Evolutionary conservation across 1,139 yeast genomes (phyloP).

Genomic region (Yamadazyma trypodendri): DNA sequence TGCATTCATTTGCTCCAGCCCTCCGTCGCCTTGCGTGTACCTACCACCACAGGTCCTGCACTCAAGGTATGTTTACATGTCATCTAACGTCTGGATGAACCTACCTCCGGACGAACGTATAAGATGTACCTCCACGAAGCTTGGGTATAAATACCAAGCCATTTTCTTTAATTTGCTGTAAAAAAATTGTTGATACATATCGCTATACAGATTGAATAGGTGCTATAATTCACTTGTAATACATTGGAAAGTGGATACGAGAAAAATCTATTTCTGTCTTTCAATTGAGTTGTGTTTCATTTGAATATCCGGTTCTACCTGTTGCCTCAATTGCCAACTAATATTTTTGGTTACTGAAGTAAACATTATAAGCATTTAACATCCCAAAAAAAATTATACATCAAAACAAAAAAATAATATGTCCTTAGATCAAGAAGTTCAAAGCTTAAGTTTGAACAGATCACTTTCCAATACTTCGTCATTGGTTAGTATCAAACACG

Average conservation of each 20-base stretch:
- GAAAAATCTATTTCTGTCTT: not conserved
- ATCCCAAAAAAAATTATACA: not conserved
- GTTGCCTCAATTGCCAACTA: not conserved
- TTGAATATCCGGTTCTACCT: too few species aligned
- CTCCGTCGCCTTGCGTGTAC: too few species aligned
- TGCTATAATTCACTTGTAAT: too few species aligned
- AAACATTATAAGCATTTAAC: not conserved
- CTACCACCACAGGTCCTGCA: not conserved
- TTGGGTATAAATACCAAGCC: too few species aligned
- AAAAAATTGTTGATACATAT: too few species aligned
- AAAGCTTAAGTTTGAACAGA: slow-evolving; percentile 24
- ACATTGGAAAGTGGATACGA: too few species aligned
- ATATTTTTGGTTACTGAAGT: slow-evolving; percentile 1
- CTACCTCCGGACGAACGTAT: not conserved
- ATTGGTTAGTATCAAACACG: slow-evolving; percentile 40
- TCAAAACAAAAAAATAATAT: slow-evolving; percentile 4
- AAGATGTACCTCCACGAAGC: not conserved
- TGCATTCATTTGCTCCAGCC: too few species aligned
- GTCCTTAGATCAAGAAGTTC: slow-evolving; percentile 23
- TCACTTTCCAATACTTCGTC: slow-evolving; percentile 34
- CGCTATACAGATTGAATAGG: too few species aligned
- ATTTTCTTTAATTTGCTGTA: too few species aligned
- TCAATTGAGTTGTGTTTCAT: not conserved
- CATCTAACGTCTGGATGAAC: too few species aligned
- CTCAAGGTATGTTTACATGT: not conserved